Percentiles rank a stretch among this genome's conserved stretches.
Conservation (phyloP, 202 grass and related monocot species). For the Panicum virgatum region DNA sequence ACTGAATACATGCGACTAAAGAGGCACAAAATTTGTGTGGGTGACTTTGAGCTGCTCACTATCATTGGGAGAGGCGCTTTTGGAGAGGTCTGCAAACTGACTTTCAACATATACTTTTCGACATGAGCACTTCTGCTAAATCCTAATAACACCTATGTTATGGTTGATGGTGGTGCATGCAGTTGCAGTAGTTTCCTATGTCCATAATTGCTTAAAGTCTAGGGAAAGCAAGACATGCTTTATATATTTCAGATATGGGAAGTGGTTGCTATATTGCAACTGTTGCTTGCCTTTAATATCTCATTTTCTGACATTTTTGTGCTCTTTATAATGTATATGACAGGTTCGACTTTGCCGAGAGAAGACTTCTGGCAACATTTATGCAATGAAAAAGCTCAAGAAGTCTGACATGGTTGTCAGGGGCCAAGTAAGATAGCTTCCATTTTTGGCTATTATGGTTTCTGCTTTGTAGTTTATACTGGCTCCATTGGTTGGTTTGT, state of each 20-base stretch:
- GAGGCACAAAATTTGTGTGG: constrained; percentile 96
- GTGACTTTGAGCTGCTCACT: constrained; percentile 96
- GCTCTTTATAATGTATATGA: constrained; percentile 33
- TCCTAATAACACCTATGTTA: not conserved
- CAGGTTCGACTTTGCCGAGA: constrained; percentile 93
- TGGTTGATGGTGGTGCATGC: not conserved
- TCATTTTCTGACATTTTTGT: not conserved
- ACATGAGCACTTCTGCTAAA: not conserved
- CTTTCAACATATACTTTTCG: not conserved
- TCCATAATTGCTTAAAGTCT: constrained; percentile 17
- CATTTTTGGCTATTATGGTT: constrained; percentile 29
- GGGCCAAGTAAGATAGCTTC: constrained; percentile 77
- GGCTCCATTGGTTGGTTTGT: not conserved
- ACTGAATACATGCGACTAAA: constrained; percentile 97
- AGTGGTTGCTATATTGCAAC: constrained; percentile 12
- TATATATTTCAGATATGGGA: constrained; percentile 11
- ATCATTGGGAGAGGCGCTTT: constrained; percentile 99
- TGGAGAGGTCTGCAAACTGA: constrained; percentile 79
- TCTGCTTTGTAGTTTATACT: not conserved
- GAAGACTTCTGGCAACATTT: constrained; percentile 89
- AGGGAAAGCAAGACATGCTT: not conserved
- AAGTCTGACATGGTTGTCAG: constrained; percentile 98
- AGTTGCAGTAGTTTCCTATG: constrained; percentile 32
- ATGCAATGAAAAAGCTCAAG: constrained; percentile 99
- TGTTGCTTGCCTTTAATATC: constrained; percentile 1